These are phyloP conservation scores for Neoboletus subvelutipes DNA, from an alignment of 768 basidiomycete genomes.

Conservation along the genomic window DNA sequence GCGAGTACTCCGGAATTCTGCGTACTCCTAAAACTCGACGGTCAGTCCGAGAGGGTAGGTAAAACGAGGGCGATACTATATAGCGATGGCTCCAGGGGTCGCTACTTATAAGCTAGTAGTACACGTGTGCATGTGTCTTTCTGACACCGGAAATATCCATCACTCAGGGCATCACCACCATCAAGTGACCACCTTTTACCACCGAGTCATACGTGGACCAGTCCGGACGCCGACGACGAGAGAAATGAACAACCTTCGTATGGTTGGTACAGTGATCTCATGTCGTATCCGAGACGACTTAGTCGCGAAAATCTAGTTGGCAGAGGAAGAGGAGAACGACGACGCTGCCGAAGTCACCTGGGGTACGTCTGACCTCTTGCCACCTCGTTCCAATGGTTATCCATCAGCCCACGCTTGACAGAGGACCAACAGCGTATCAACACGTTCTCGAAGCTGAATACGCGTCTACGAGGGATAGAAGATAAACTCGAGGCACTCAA, in stretches of 20 bases:
- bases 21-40: background rate
- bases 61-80: too few relatives aligned
- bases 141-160: background rate
- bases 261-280: constrained; percentile 40
- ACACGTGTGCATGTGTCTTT: background rate
- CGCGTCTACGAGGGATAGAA: constrained; percentile 67
- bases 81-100: too few relatives aligned
- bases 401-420: constrained; percentile 22
- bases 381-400: background rate
- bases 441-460: constrained; percentile 88
- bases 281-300: background rate
- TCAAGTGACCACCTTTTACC: background rate
- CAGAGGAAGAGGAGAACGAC: constrained; percentile 74
- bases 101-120: too few relatives aligned
- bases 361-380: constrained; percentile 47
- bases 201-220: background rate
- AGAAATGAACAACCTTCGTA: constrained; percentile 49
- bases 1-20: too few relatives aligned
- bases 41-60: background rate
- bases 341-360: constrained; percentile 80
- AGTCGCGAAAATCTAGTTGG: constrained; percentile 45
- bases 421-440: constrained; percentile 91
- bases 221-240: background rate
- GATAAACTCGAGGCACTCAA: constrained; percentile 72
- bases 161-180: too few relatives aligned